These are phyloP conservation scores for Terfezia boudieri DNA, from an alignment of 495 filamentous ascomycete genomes.

Conservation along the genomic window DNA sequence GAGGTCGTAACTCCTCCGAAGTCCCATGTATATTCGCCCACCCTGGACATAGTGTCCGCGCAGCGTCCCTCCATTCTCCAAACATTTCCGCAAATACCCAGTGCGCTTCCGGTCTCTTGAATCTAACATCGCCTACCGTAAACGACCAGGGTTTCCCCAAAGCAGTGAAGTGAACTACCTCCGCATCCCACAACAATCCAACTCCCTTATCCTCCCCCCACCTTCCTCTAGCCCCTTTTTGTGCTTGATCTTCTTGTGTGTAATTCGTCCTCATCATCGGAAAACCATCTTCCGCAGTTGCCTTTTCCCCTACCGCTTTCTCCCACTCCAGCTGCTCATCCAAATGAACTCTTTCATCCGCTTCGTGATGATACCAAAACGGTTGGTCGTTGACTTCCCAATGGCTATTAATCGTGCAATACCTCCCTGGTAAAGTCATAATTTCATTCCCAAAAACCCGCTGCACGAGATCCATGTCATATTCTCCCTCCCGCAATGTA, in stretches of 20 bases:
- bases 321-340: conserved; percentile 1
- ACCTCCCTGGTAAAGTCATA: conserved; percentile 22
- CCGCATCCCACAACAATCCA: conserved; percentile 7
- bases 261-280: background rate
- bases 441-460: conserved; percentile 17
- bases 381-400: conserved; percentile 21
- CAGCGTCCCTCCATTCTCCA: background rate
- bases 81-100: background rate
- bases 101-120: background rate
- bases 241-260: background rate
- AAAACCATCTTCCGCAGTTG: background rate
- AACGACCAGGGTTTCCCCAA: conserved; percentile 13
- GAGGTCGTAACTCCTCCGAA: too few relatives aligned
- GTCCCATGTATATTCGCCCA: background rate
- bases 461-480: conserved; percentile 24
- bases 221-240: background rate
- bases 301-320: background rate
- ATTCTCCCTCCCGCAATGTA: conserved; percentile 10
- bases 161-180: conserved; percentile 17
- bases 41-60: background rate
- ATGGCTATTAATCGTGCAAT: conserved; percentile 22
- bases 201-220: conserved; percentile 1
- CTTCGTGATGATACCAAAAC: conserved; percentile 12
- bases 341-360: background rate
- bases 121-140: background rate